Conservation (phyloP, 2,329 filamentous ascomycete species). For the Penicillium sp. region DNA sequence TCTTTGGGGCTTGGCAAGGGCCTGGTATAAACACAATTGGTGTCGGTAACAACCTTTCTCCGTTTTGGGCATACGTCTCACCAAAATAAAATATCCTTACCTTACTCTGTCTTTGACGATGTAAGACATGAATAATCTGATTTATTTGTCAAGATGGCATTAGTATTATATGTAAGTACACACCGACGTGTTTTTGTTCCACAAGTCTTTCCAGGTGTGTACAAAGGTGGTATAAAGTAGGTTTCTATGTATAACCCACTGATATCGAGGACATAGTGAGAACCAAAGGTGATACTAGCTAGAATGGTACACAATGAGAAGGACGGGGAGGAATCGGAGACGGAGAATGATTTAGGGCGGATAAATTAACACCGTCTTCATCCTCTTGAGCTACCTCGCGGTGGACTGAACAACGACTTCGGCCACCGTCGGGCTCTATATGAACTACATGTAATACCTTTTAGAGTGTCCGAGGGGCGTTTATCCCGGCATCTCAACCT, state of each 20-base stretch:
- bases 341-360: slow-evolving; percentile 69
- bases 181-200: not conserved
- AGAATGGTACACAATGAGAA: slow-evolving; percentile 59
- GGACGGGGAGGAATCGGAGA: slow-evolving; percentile 70
- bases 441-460: slow-evolving; percentile 1
- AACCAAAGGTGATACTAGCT: slow-evolving; percentile 71
- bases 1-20: not conserved
- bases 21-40: not conserved
- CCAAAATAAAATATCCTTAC: not conserved
- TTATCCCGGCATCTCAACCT: slow-evolving; percentile 5
- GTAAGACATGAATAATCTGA: not conserved
- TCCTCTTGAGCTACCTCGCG: too few species aligned
- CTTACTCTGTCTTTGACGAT: not conserved
- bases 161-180: not conserved
- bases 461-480: slow-evolving; percentile 1
- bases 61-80: not conserved
- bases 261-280: slow-evolving; percentile 70
- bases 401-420: not conserved
- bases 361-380: not conserved
- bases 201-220: not conserved
- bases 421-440: slow-evolving; percentile 5
- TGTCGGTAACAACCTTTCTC: not conserved
- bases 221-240: not conserved
- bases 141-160: not conserved
- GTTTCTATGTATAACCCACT: slow-evolving; percentile 31